Evolutionary conservation across 106 monocot species (phyloP).

Genomic region (Acorus gramineus): DNA sequence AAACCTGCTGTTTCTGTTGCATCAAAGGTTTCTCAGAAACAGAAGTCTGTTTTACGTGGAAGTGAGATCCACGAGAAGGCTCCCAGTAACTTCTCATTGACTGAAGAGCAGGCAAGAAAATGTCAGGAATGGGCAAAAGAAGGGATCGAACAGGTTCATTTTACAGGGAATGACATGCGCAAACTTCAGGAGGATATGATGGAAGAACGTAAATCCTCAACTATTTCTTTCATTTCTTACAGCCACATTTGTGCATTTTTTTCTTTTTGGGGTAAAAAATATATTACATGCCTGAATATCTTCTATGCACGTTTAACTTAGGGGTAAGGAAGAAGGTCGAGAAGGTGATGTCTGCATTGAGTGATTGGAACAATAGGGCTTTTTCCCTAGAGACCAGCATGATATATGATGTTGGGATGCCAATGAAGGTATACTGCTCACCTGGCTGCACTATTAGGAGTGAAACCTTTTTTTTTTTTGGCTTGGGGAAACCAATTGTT

Average conservation of each 20-base stretch:
- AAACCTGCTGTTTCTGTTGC: conserved; percentile 17
- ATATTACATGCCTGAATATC: neutral
- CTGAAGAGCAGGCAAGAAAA: conserved; percentile 39
- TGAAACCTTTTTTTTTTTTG: neutral
- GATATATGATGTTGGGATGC: conserved; percentile 18
- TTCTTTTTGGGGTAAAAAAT: no score
- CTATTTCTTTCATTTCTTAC: neutral
- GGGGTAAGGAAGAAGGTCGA: conserved; percentile 43
- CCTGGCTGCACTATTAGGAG: neutral
- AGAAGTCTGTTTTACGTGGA: conserved; percentile 8
- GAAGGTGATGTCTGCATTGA: conserved; percentile 28
- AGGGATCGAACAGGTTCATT: conserved; percentile 37
- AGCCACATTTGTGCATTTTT: neutral
- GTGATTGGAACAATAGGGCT: conserved; percentile 7
- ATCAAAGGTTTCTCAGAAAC: conserved; percentile 15
- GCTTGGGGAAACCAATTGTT: neutral
- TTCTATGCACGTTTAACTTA: conserved; percentile 4
- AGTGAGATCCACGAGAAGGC: conserved; percentile 11
- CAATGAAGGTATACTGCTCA: conserved; percentile 22
- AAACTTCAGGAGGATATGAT: conserved; percentile 21
- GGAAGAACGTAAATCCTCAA: conserved; percentile 37
- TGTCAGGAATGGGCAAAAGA: conserved; percentile 68
- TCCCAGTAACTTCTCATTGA: conserved; percentile 16
- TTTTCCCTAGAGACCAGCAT: neutral
- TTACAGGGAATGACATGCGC: conserved; percentile 42